Evolutionary conservation across 345 rosid genomes (phyloP), one percentile per base, ranked within the genome.

Genomic region (Balakata baccata): DNA sequence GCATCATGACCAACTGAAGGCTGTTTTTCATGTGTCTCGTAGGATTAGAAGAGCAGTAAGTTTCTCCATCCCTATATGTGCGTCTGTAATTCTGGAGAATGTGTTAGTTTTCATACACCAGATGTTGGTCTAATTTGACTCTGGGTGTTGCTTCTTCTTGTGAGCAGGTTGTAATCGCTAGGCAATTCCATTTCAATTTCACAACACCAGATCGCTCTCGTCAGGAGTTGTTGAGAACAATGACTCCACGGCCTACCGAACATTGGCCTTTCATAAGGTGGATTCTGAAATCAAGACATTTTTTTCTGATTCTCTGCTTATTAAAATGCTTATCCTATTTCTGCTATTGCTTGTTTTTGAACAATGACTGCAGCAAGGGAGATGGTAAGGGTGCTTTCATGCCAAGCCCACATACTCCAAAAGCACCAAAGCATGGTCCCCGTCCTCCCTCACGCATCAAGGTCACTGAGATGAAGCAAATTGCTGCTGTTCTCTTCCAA

Each of bases 401-500:
- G 69, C 53, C 81, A 13, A 89, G 91, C 73, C 97, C 97, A 38
- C 88, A 85, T 68, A 89, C 98, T 39, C 97, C 95, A 23, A 90
- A 88, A 84, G 97, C 98, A 70, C 98, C 97, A 66, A 87, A 85
- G 79, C 97, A 92, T 74, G 97, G 95, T 77, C 98, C 95, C 53
- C 84, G 97, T 8, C 97, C 97, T 66, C 93, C 98, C 51, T 81
- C 84, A 47, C 89, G 97, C 66, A 66, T 86, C 68, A 92, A 92
- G 81, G 62, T 86, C 54, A 59, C 93, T 8, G 93, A 92, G 77
- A 81, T 92, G 91, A 87, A 89, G 73, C 97, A 92, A 81, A 87
- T 92, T 34, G 80, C 97, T 20, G 97, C 98, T 50, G 97, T 89
- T 75, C 95, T 94, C 57, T 93, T 93, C 84, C 98, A 89, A 79